Evolutionary conservation across 495 filamentous ascomycete species (phyloP).

Genomic region (Aspergillus asperescens): DNA sequence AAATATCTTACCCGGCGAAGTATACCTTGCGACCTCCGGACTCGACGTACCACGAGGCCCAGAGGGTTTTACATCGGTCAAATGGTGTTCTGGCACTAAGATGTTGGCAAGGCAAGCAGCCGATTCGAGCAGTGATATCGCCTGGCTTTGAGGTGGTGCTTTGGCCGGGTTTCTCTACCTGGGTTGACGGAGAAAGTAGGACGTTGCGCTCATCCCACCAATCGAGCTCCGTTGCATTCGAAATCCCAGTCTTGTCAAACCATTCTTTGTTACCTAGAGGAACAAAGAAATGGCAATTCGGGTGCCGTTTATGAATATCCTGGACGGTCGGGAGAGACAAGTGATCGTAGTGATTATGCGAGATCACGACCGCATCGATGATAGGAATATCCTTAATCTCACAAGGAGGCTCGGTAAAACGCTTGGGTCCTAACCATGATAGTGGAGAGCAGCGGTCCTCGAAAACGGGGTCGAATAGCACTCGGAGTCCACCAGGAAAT

Average conservation of each 20-base stretch:
- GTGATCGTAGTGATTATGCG: slow-evolving; percentile 94
- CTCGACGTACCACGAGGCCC: slow-evolving; percentile 79
- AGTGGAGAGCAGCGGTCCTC: slow-evolving; percentile 80
- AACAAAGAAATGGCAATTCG: slow-evolving; percentile 82
- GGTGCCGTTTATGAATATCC: slow-evolving; percentile 64
- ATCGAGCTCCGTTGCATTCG: slow-evolving; percentile 80
- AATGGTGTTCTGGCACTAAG: slow-evolving; percentile 60
- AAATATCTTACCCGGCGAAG: slow-evolving; percentile 38
- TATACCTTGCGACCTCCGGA: slow-evolving; percentile 54
- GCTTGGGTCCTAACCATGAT: slow-evolving; percentile 65
- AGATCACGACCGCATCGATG: slow-evolving; percentile 87
- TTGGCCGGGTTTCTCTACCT: slow-evolving; percentile 26
- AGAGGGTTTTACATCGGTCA: slow-evolving; percentile 72
- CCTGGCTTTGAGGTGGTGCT: slow-evolving; percentile 22
- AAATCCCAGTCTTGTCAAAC: slow-evolving; percentile 65
- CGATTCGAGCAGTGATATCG: slow-evolving; percentile 68
- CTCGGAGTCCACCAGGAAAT: slow-evolving; percentile 80
- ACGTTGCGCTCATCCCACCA: slow-evolving; percentile 91
- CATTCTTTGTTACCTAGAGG: slow-evolving; percentile 83
- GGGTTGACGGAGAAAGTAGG: slow-evolving; percentile 45
- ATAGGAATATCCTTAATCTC: slow-evolving; percentile 71
- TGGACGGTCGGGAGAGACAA: slow-evolving; percentile 69
- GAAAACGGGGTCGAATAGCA: slow-evolving; percentile 95
- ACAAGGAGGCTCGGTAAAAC: slow-evolving; percentile 77
- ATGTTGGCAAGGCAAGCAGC: slow-evolving; percentile 85